These are phyloP conservation scores for Taphrina deformans DNA, from an alignment of 1,139 yeast genomes.

Conservation along the genomic window DNA sequence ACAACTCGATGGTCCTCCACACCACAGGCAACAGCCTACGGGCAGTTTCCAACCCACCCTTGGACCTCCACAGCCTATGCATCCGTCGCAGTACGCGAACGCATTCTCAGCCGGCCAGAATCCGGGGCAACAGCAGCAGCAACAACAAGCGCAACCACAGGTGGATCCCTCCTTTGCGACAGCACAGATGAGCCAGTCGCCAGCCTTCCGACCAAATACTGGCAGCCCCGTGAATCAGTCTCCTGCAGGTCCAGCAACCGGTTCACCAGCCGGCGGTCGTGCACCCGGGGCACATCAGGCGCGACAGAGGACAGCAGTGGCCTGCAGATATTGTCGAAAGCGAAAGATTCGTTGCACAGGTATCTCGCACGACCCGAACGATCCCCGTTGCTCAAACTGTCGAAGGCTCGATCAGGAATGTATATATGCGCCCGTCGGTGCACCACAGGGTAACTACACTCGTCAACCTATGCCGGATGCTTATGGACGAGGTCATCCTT, in stretches of 20 bases:
- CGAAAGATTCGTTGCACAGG: slow-evolving; percentile 35
- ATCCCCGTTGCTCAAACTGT: slow-evolving; percentile 30
- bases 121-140: slow-evolving; percentile 1
- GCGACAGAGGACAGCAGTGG: slow-evolving; percentile 36
- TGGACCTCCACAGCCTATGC: slow-evolving; percentile 27
- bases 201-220: slow-evolving; percentile 7
- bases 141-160: slow-evolving; percentile 3
- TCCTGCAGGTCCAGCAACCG: background rate
- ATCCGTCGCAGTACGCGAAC: slow-evolving; percentile 22
- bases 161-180: background rate
- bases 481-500: slow-evolving; percentile 18
- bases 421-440: slow-evolving; percentile 31
- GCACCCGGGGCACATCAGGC: slow-evolving; percentile 47
- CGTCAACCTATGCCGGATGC: slow-evolving; percentile 26
- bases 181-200: slow-evolving; percentile 14
- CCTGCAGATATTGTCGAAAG: slow-evolving; percentile 32
- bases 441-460: slow-evolving; percentile 21
- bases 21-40: slow-evolving; percentile 14
- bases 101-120: slow-evolving; percentile 22
- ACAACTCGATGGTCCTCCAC: slow-evolving; percentile 22
- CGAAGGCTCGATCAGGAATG: slow-evolving; percentile 31
- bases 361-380: slow-evolving; percentile 27
- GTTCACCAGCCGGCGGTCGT: slow-evolving; percentile 9
- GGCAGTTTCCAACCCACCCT: slow-evolving; percentile 14
- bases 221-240: background rate